Base-by-base conservation (phyloP, 495 filamentous ascomycete species). In the Tuber aestivum region DNA sequence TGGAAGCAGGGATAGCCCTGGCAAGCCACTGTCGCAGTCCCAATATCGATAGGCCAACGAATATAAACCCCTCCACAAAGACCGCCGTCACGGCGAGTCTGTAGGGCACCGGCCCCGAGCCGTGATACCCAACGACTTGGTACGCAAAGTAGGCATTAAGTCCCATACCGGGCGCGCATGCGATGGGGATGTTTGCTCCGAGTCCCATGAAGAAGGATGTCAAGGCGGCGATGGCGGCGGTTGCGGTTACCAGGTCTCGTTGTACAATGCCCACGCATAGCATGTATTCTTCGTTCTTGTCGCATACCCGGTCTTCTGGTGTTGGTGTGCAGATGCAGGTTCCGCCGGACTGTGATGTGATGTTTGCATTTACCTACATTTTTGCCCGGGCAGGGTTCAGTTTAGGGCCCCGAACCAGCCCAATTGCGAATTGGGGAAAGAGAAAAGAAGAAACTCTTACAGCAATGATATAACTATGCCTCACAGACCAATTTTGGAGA, bases 11-110 rank as follows among this genome's bases (percentile, higher is more conserved):
- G 38, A 95, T 91, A 56, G 90, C 88, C 71, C 92, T 89, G 2
- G 92, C 92, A 41, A 95, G 87, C 92, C 92, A 94, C 83, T 95
- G 92, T 18, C 92, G 89, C 84, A 94, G 87, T 37, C 92, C 92
- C 44, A 93, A 83, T 21, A 94, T 80, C 1, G 92, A 92, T 32
- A 95, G 85, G 6, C 83, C 87, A 72, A 89, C 77, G 56, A 83
- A 83, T 70, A 83, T 77, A 41, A 83, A 83, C 16, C 93, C 93
- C 82, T 95, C 93, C 16, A 94, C 89, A 81, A 95, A 95, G 69
- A 94, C 92, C 6, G 92, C 92, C 20, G 92, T 94, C 69, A 94
- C 83, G 14, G 92, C 92, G 4, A 92, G 85, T 21, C 86, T 79
- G 82, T 92, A 95, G 0, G 91, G 87, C 38, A 94, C 89, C 68